phyloP scores from a whole-genome alignment of 495 filamentous ascomycete species.

The Penicillium salamii region DNA sequence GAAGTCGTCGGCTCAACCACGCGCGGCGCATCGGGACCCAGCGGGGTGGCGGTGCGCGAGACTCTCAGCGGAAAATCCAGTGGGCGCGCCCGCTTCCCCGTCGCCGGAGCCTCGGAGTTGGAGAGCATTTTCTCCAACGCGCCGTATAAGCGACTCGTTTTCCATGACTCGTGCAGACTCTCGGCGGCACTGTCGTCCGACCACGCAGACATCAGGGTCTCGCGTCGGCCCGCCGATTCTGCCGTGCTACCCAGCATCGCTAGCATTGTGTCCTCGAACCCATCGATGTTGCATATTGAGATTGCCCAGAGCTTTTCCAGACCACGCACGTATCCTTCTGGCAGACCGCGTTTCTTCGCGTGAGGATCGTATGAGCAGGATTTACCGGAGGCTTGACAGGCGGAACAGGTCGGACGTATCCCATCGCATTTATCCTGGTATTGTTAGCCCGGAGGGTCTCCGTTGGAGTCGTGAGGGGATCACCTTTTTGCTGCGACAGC shows the following conservation, averaged over 20 bases:
- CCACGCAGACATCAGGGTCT: slow-evolving; percentile 42
- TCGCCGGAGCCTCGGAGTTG: slow-evolving; percentile 24
- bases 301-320: slow-evolving; percentile 47
- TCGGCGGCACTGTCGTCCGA: slow-evolving; percentile 50
- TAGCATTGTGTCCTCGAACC: slow-evolving; percentile 49
- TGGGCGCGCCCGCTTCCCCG: slow-evolving; percentile 38
- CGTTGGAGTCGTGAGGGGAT: slow-evolving; percentile 5
- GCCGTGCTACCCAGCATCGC: slow-evolving; percentile 39
- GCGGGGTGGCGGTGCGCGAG: slow-evolving; percentile 32
- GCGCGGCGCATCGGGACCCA: slow-evolving; percentile 29
- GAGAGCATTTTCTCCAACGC: slow-evolving; percentile 57
- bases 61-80: slow-evolving; percentile 39
- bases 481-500: slow-evolving; percentile 62
- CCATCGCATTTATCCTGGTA: slow-evolving; percentile 67
- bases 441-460: background rate
- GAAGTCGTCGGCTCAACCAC: slow-evolving; percentile 30
- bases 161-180: slow-evolving; percentile 56
- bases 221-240: slow-evolving; percentile 32
- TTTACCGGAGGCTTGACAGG: slow-evolving; percentile 59
- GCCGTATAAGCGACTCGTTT: slow-evolving; percentile 50
- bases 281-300: slow-evolving; percentile 46
- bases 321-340: slow-evolving; percentile 47
- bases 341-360: slow-evolving; percentile 65
- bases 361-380: slow-evolving; percentile 66
- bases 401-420: slow-evolving; percentile 59